Percentiles rank a stretch among this genome's conserved stretches.
These are phyloP conservation scores for Brasilioporus rufonigricans DNA, from an alignment of 768 basidiomycete species.

Conservation along the genomic window DNA sequence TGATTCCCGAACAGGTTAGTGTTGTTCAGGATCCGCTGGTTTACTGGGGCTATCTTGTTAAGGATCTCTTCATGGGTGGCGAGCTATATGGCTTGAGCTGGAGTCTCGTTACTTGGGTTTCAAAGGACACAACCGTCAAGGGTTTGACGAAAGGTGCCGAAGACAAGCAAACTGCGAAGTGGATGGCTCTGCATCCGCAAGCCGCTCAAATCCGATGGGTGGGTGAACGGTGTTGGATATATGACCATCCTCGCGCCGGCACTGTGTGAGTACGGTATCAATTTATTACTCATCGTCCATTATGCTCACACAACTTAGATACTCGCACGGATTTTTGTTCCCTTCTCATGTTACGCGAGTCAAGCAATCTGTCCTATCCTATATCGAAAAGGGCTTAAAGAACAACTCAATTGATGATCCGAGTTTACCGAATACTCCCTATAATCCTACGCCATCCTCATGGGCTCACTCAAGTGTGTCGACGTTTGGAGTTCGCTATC, in stretches of 20 bases:
- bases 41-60: slow-evolving; percentile 90
- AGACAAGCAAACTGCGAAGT: slow-evolving; percentile 90
- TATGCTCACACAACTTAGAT: slow-evolving; percentile 43
- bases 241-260: slow-evolving; percentile 92
- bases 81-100: slow-evolving; percentile 90
- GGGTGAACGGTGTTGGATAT: slow-evolving; percentile 95
- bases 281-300: slow-evolving; percentile 1
- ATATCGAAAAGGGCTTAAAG: slow-evolving; percentile 45
- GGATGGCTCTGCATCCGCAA: slow-evolving; percentile 86
- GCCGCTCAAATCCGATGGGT: slow-evolving; percentile 81
- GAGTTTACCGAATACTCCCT: slow-evolving; percentile 18
- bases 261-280: slow-evolving; percentile 67
- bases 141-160: slow-evolving; percentile 76
- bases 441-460: slow-evolving; percentile 47
- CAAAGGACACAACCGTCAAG: slow-evolving; percentile 69
- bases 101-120: slow-evolving; percentile 84
- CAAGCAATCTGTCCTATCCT: slow-evolving; percentile 50
- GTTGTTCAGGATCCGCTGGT: slow-evolving; percentile 60
- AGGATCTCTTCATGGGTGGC: slow-evolving; percentile 93
- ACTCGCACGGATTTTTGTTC: slow-evolving; percentile 93
- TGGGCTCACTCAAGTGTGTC: slow-evolving; percentile 86
- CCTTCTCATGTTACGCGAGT: slow-evolving; percentile 82
- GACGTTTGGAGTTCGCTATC: slow-evolving; percentile 76
- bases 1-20: slow-evolving; percentile 7
- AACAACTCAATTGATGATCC: slow-evolving; percentile 33